Conservation (phyloP, 2,329 filamentous ascomycete species). For the Diaporthe batatas region DNA sequence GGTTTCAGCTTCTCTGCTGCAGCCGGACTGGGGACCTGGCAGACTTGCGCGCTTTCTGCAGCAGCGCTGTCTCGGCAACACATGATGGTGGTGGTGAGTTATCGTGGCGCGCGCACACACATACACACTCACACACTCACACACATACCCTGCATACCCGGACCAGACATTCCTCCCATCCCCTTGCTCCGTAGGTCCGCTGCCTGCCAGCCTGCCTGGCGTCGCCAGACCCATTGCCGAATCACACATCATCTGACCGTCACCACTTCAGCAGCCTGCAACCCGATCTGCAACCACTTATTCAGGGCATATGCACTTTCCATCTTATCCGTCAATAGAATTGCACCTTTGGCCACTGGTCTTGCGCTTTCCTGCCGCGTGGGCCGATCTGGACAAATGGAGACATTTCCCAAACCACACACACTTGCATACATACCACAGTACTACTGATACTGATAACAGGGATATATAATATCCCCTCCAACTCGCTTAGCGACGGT, state of each 20-base stretch:
- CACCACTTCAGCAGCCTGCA: conserved; percentile 33
- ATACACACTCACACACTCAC: no score
- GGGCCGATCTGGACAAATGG: conserved; percentile 7
- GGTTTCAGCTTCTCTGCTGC: background rate
- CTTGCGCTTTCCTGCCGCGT: conserved; percentile 6
- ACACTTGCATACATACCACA: conserved; percentile 3
- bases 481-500: conserved; percentile 14
- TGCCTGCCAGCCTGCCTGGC: background rate
- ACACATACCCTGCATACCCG: background rate
- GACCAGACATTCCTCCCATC: background rate
- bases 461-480: background rate
- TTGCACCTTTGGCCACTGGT: conserved; percentile 7
- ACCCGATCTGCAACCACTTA: conserved; percentile 36
- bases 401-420: conserved; percentile 12
- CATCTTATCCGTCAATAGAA: conserved; percentile 2
- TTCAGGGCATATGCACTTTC: conserved; percentile 16
- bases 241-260: conserved; percentile 33
- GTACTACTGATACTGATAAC: background rate
- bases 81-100: conserved; percentile 16
- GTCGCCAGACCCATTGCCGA: conserved; percentile 6
- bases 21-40: background rate
- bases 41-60: background rate
- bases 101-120: background rate
- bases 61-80: conserved; percentile 31
- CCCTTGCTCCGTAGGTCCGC: conserved; percentile 11